Evolutionary conservation across 1,284 basidiomycete species (phyloP).

Genomic region (Sporisorium iseilematis-ciliati): DNA sequence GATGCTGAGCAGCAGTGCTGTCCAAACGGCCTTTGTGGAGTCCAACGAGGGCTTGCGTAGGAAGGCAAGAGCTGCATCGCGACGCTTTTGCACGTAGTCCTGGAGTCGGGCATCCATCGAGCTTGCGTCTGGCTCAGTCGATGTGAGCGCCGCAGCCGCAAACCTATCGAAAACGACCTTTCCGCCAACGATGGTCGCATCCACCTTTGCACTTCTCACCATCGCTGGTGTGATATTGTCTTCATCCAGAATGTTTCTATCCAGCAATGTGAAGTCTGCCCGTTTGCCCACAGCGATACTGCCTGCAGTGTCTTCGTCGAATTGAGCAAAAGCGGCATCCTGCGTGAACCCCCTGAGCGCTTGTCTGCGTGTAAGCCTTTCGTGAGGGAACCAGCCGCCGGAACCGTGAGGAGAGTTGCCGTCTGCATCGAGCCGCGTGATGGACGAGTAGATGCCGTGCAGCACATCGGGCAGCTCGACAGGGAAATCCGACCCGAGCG

Average conservation of each 20-base stretch:
- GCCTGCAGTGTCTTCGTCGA: constrained; percentile 77
- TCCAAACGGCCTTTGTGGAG: constrained; percentile 11
- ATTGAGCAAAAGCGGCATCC: constrained; percentile 86
- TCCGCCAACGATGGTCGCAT: constrained; percentile 84
- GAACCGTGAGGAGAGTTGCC: constrained; percentile 85
- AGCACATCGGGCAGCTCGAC: constrained; percentile 71
- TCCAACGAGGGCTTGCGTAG: not conserved
- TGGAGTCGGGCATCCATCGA: constrained; percentile 1
- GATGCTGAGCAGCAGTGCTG: constrained; percentile 9
- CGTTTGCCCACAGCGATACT: constrained; percentile 79
- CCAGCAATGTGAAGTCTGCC: constrained; percentile 86
- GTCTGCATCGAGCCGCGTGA: constrained; percentile 78
- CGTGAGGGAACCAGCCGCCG: constrained; percentile 75
- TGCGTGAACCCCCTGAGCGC: constrained; percentile 80
- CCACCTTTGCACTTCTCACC: constrained; percentile 79
- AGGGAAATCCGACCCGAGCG: constrained; percentile 91
- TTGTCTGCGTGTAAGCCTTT: constrained; percentile 81
- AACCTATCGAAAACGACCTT: constrained; percentile 76
- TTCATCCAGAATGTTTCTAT: constrained; percentile 80
- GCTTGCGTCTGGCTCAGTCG: not conserved
- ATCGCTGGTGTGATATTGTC: constrained; percentile 73
- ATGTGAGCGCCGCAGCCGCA: constrained; percentile 12
- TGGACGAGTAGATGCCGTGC: constrained; percentile 85
- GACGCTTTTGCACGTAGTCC: not conserved
- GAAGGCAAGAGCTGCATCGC: not conserved